A percentile compares a stretch with the other conserved stretches of the same genome.
Evolutionary conservation across 306 rosid species (phyloP).

Genomic region (Pachyrhizus erosus): DNA sequence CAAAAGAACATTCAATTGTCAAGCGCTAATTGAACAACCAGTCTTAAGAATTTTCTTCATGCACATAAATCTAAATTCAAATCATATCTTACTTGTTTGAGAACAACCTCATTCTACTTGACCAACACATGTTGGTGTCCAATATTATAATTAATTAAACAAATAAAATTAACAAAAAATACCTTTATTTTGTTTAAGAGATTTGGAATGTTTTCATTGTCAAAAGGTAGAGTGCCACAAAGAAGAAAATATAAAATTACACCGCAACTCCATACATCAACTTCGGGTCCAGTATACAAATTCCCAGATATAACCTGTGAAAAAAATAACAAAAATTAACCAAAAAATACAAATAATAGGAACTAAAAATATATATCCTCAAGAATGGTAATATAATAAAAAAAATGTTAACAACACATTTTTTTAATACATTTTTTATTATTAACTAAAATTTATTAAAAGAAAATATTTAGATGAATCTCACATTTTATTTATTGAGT

Average conservation of each 20-base stretch:
- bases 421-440: too few relatives aligned
- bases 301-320: slow-evolving; percentile 54
- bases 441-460: too few relatives aligned
- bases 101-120: background rate
- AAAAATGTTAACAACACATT: too few relatives aligned
- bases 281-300: slow-evolving; percentile 52
- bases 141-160: background rate
- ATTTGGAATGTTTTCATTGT: slow-evolving; percentile 82
- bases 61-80: too few relatives aligned
- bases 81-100: too few relatives aligned
- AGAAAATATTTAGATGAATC: too few relatives aligned
- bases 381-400: too few relatives aligned
- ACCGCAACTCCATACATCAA: slow-evolving; percentile 69
- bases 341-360: slow-evolving; percentile 1
- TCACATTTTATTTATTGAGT: too few relatives aligned
- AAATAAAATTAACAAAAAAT: slow-evolving; percentile 5
- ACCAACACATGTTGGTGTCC: background rate
- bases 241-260: slow-evolving; percentile 91
- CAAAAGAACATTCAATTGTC: too few relatives aligned
- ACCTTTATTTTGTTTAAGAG: slow-evolving; percentile 84
- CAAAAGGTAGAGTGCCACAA: slow-evolving; percentile 94
- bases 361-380: too few relatives aligned
- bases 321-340: background rate
- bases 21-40: too few relatives aligned
- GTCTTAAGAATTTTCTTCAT: too few relatives aligned